These are phyloP conservation scores for Saccharum hybrid DNA, from an alignment of 202 grass and related monocot genomes.

Conservation along the genomic window DNA sequence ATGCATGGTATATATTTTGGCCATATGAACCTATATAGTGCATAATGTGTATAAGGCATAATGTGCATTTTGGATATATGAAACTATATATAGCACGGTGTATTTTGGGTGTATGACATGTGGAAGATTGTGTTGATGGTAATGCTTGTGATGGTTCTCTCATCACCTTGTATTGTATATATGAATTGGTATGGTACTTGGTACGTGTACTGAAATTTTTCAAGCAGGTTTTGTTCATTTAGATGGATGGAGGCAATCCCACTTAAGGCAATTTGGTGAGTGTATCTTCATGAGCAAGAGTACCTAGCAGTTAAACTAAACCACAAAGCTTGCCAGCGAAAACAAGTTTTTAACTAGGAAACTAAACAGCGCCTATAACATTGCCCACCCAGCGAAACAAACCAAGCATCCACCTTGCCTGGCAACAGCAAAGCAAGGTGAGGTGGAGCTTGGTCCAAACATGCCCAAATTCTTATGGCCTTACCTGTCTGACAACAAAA, in stretches of 20 bases:
- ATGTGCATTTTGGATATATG: not conserved
- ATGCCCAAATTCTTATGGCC: conserved; percentile 15
- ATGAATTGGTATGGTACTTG: not conserved
- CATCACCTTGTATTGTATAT: not conserved
- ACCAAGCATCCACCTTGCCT: not conserved
- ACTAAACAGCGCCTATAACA: not conserved
- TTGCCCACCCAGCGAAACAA: not conserved
- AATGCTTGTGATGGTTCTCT: not conserved
- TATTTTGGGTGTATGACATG: not conserved
- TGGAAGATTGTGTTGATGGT: not conserved
- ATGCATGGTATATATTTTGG: not conserved
- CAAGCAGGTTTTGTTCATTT: not conserved
- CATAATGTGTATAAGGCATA: not conserved
- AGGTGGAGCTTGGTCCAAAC: not conserved
- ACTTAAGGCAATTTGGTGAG: not conserved
- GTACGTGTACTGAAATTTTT: not conserved
- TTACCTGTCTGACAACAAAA: conserved; percentile 83
- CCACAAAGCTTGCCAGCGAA: not conserved
- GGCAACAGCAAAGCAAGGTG: not conserved
- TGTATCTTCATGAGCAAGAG: not conserved
- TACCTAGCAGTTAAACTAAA: not conserved
- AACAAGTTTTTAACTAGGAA: not conserved
- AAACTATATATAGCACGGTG: not conserved
- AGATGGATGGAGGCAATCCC: not conserved
- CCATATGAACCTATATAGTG: not conserved